Conservation (phyloP, 2,329 filamentous ascomycete genomes). For the Fusarium tupiense region DNA sequence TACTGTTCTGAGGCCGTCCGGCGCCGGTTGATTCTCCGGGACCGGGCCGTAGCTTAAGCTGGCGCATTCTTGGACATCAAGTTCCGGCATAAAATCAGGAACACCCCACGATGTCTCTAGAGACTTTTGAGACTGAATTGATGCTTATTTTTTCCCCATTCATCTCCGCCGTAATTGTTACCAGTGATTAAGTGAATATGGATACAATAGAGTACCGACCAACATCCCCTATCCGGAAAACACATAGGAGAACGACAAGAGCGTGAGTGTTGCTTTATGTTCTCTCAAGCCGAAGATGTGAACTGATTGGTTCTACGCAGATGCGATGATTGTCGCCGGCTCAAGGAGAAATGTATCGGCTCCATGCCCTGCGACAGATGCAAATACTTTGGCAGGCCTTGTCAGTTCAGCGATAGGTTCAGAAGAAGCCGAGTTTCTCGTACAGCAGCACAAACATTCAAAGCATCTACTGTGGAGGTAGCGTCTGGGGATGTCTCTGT, state of each 20-base stretch:
- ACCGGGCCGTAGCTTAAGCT: constrained; percentile 12
- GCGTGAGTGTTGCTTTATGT: not conserved
- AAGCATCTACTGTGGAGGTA: not conserved
- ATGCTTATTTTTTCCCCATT: not conserved
- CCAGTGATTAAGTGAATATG: not conserved
- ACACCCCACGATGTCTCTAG: not conserved
- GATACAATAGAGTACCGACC: not conserved
- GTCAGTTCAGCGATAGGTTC: constrained; percentile 28
- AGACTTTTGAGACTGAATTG: not conserved
- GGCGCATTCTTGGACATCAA: not conserved
- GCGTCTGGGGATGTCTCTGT: not conserved
- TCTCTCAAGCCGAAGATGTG: not conserved
- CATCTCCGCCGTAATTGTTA: not conserved
- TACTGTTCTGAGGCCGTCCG: not conserved
- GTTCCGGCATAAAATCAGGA: not conserved
- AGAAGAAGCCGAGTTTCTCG: constrained; percentile 15
- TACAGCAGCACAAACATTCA: not conserved
- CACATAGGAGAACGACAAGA: constrained; percentile 10
- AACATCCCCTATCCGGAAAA: not conserved
- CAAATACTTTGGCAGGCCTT: constrained; percentile 17
- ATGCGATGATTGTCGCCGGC: constrained; percentile 34
- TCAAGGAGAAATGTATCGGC: constrained; percentile 37
- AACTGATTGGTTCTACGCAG: not conserved
- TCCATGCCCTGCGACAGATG: constrained; percentile 32
- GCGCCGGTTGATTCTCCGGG: constrained; percentile 9